Evolutionary conservation across 1,139 yeast genomes (phyloP).

Genomic region (Kazachstania sp.): DNA sequence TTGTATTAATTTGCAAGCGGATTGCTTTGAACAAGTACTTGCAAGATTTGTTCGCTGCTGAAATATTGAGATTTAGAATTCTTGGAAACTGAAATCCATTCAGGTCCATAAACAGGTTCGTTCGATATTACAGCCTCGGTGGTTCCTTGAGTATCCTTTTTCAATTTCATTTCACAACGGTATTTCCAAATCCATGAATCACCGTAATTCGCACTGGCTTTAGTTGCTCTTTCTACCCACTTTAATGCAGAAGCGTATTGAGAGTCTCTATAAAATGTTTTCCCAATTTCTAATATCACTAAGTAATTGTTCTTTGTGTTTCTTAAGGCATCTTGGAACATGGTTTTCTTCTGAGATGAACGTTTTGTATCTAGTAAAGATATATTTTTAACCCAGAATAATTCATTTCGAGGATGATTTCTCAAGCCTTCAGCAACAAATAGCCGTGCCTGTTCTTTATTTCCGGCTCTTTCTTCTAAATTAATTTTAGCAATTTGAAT

Average conservation of each 20-base stretch:
- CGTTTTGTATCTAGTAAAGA: slow-evolving; percentile 41
- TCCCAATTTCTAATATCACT: slow-evolving; percentile 58
- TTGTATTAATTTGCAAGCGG: too few species aligned
- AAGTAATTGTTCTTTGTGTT: slow-evolving; percentile 53
- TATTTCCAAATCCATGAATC: slow-evolving; percentile 73
- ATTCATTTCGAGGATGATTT: slow-evolving; percentile 49
- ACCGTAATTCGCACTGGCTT: slow-evolving; percentile 50
- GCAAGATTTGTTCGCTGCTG: slow-evolving; percentile 12
- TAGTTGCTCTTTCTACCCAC: slow-evolving; percentile 69
- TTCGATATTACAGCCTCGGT: slow-evolving; percentile 33
- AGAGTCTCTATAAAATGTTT: slow-evolving; percentile 60
- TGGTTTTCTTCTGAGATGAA: slow-evolving; percentile 43
- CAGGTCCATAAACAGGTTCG: slow-evolving; percentile 50
- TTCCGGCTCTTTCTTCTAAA: slow-evolving; percentile 48
- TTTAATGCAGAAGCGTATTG: slow-evolving; percentile 56
- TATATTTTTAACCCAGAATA: slow-evolving; percentile 56
- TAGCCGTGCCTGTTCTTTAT: slow-evolving; percentile 46
- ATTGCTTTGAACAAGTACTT: background rate
- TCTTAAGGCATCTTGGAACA: slow-evolving; percentile 65
- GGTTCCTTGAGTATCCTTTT: slow-evolving; percentile 30
- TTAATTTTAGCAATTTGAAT: slow-evolving; percentile 53
- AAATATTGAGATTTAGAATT: slow-evolving; percentile 18
- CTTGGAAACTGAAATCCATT: slow-evolving; percentile 48
- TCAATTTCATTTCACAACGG: slow-evolving; percentile 34
- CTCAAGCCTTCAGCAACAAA: slow-evolving; percentile 54